These are phyloP conservation scores for Brassica cretica DNA, from an alignment of 345 rosid genomes.

Conservation along the genomic window DNA sequence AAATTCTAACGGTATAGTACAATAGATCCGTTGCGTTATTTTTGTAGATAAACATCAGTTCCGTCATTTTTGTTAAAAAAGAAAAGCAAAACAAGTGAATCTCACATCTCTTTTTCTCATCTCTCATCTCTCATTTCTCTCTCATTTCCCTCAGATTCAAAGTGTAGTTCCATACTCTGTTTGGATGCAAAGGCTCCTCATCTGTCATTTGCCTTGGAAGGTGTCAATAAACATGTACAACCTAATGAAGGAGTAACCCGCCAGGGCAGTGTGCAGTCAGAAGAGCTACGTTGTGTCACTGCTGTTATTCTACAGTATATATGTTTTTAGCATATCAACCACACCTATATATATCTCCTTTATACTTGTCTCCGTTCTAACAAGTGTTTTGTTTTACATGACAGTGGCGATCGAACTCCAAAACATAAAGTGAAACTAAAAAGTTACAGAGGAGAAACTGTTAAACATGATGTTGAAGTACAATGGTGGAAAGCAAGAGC, in stretches of 20 bases:
- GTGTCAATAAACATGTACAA: constrained; percentile 66
- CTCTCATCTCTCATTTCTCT: no score
- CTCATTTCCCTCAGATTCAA: no score
- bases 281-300: constrained; percentile 98
- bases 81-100: no score
- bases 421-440: constrained; percentile 97
- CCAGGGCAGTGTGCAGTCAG: constrained; percentile 94
- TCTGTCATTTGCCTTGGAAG: constrained; percentile 94
- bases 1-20: no score
- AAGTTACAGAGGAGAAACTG: constrained; percentile 95
- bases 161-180: constrained; percentile 29
- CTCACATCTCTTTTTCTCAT: no score
- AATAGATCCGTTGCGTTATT: no score
- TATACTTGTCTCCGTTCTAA: constrained; percentile 7
- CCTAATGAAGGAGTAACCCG: constrained; percentile 88
- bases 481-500: constrained; percentile 89
- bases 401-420: constrained; percentile 99
- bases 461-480: constrained; percentile 94
- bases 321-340: constrained; percentile 41
- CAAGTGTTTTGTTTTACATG: constrained; percentile 9
- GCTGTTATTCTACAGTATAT: constrained; percentile 92
- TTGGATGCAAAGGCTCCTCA: constrained; percentile 99
- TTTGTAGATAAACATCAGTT: no score
- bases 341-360: not conserved
- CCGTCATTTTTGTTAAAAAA: no score